These are phyloP conservation scores for Actinidia chinensis DNA, from an alignment of 179 eudicot species.

Conservation along the genomic window DNA sequence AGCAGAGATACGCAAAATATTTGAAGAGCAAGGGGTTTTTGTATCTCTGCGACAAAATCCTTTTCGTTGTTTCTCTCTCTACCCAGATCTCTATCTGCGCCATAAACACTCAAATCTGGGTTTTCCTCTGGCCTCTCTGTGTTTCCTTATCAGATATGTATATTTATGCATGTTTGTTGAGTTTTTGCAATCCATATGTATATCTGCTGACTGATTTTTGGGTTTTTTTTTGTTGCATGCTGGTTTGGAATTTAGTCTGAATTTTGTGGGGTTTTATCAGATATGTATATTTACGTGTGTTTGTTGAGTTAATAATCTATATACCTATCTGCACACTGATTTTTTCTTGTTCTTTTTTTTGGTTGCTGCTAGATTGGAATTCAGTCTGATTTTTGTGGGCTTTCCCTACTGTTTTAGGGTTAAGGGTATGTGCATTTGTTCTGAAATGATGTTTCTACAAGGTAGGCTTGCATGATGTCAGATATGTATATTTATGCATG, in stretches of 20 bases:
- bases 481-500: background rate
- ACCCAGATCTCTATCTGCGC: conserved; percentile 18
- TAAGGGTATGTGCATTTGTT: conserved; percentile 6
- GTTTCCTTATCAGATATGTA: background rate
- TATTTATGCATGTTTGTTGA: background rate
- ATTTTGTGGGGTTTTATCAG: background rate
- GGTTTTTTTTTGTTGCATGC: conserved; percentile 7
- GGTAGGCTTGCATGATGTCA: conserved; percentile 7
- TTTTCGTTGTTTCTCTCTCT: background rate
- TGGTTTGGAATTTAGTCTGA: background rate
- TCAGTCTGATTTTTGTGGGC: background rate
- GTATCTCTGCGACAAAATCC: background rate
- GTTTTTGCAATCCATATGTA: background rate
- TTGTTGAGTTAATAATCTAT: no score
- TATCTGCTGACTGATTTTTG: background rate
- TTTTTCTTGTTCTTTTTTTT: no score
- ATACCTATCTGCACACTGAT: no score
- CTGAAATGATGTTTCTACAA: background rate
- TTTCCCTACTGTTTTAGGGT: background rate
- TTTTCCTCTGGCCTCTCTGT: background rate
- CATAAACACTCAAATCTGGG: conserved; percentile 19
- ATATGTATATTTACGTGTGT: no score
- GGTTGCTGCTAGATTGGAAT: background rate
- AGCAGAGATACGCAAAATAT: no score
- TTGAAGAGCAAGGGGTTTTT: background rate